Evolutionary conservation across 1,284 basidiomycete genomes (phyloP).

Genomic region (Leucoagaricus sp.): DNA sequence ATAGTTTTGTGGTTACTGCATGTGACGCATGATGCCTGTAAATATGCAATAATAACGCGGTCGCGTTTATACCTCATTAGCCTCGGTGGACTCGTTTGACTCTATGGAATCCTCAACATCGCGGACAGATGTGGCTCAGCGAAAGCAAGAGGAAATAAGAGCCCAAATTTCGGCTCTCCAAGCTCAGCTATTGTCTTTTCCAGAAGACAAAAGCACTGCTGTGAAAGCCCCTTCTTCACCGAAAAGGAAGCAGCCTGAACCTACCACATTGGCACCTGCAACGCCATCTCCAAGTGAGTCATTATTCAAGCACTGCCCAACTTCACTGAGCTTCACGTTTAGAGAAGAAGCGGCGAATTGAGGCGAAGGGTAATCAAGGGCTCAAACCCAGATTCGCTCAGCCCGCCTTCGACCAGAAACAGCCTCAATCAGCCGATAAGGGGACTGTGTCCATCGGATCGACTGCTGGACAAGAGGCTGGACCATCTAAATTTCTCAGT

Average conservation of each 20-base stretch:
- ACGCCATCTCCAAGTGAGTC: constrained; percentile 72
- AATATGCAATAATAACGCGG: constrained; percentile 13
- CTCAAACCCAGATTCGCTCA: constrained; percentile 3
- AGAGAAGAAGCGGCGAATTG: constrained; percentile 52
- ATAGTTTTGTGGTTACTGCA: not conserved
- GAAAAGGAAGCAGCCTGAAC: constrained; percentile 41
- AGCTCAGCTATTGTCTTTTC: constrained; percentile 26
- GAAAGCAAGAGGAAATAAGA: constrained; percentile 24
- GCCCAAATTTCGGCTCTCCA: constrained; percentile 30
- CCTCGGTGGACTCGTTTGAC: too few species aligned
- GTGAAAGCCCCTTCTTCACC: constrained; percentile 38
- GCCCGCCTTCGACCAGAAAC: constrained; percentile 18
- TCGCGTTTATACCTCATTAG: constrained; percentile 8
- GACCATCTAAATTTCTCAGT: constrained; percentile 49
- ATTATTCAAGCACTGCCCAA: not conserved
- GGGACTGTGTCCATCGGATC: not conserved
- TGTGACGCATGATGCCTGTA: not conserved
- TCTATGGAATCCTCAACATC: constrained; percentile 33
- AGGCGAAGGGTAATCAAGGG: constrained; percentile 3
- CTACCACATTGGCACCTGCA: constrained; percentile 54
- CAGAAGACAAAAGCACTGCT: constrained; percentile 17
- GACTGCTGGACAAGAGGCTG: constrained; percentile 17
- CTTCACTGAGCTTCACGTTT: constrained; percentile 2
- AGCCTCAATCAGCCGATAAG: not conserved
- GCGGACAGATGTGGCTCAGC: constrained; percentile 23